These are phyloP conservation scores for Blastocystis sp. DNA, from an alignment of 352 stramenopile species.

Conservation along the genomic window DNA sequence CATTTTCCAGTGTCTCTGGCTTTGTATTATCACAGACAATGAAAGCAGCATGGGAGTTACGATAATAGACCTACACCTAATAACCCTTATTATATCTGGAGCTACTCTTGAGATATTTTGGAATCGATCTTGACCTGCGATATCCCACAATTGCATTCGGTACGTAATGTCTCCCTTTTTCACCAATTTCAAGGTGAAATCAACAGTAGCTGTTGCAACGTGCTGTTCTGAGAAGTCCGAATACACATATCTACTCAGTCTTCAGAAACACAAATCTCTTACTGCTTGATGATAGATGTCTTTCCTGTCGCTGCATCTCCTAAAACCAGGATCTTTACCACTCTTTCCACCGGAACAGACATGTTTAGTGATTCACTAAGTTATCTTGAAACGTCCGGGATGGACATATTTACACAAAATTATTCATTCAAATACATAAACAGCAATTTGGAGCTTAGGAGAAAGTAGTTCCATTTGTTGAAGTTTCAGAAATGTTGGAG, in stretches of 20 bases:
- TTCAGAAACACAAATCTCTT: slow-evolving; percentile 67
- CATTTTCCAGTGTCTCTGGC: slow-evolving; percentile 84
- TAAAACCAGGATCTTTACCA: slow-evolving; percentile 85
- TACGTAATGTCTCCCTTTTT: slow-evolving; percentile 81
- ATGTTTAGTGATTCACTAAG: neutral
- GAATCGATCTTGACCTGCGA: slow-evolving; percentile 88
- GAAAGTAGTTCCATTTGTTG: neutral
- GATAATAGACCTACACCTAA: slow-evolving; percentile 82
- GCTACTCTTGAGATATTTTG: slow-evolving; percentile 81
- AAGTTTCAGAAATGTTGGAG: neutral
- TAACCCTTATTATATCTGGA: neutral
- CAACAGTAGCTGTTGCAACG: slow-evolving; percentile 83
- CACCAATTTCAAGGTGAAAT: slow-evolving; percentile 86
- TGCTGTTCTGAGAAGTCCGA: slow-evolving; percentile 83
- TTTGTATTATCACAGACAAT: slow-evolving; percentile 87
- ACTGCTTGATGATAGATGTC: slow-evolving; percentile 86
- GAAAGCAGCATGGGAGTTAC: slow-evolving; percentile 82
- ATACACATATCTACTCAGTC: slow-evolving; percentile 52
- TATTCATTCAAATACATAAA: neutral
- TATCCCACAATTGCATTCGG: slow-evolving; percentile 88
- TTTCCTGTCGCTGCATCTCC: slow-evolving; percentile 83
- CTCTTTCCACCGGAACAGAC: slow-evolving; percentile 73
- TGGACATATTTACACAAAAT: neutral
- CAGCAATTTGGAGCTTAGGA: neutral
- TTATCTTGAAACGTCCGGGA: too few relatives aligned